Percentiles rank a stretch among this genome's conserved stretches.
Evolutionary conservation across 2,329 filamentous ascomycete genomes (phyloP).

Genomic region (Leptographium galeiforme): DNA sequence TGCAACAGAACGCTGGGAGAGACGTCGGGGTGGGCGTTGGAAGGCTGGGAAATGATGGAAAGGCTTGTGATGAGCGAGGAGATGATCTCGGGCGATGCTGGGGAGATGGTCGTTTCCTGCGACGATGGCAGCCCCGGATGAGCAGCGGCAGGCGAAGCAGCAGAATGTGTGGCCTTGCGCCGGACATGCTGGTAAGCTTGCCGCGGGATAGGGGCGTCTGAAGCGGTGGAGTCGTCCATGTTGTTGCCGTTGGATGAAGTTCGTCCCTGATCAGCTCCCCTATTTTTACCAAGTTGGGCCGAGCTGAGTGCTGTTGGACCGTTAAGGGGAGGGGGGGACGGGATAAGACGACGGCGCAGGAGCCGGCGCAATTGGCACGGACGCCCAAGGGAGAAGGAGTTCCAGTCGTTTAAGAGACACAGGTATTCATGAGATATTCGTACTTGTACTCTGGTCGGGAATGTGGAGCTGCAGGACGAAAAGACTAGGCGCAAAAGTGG

Average conservation of each 20-base stretch:
- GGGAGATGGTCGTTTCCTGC: constrained; percentile 6
- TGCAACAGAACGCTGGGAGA: constrained; percentile 28
- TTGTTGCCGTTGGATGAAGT: background rate
- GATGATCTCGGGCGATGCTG: constrained; percentile 48
- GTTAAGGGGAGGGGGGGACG: background rate
- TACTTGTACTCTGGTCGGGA: too few relatives aligned
- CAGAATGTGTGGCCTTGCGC: constrained; percentile 13
- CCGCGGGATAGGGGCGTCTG: constrained; percentile 16
- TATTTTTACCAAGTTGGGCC: background rate
- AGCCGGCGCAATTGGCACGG: constrained; percentile 1
- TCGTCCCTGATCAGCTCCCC: background rate
- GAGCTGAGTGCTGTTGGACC: background rate
- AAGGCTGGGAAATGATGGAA: constrained; percentile 53
- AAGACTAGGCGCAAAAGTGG: too few relatives aligned
- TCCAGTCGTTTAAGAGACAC: too few relatives aligned
- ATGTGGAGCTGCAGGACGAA: too few relatives aligned
- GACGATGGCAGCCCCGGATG: constrained; percentile 7
- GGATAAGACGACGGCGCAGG: background rate
- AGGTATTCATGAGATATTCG: too few relatives aligned
- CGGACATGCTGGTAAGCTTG: constrained; percentile 18
- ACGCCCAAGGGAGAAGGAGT: background rate
- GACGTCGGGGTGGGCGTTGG: constrained; percentile 56
- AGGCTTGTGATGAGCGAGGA: constrained; percentile 57
- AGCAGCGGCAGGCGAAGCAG: constrained; percentile 15
- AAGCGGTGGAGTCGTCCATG: constrained; percentile 9